Evolutionary conservation across 305 asterid genomes (phyloP).

Genomic region (Vinca major): DNA sequence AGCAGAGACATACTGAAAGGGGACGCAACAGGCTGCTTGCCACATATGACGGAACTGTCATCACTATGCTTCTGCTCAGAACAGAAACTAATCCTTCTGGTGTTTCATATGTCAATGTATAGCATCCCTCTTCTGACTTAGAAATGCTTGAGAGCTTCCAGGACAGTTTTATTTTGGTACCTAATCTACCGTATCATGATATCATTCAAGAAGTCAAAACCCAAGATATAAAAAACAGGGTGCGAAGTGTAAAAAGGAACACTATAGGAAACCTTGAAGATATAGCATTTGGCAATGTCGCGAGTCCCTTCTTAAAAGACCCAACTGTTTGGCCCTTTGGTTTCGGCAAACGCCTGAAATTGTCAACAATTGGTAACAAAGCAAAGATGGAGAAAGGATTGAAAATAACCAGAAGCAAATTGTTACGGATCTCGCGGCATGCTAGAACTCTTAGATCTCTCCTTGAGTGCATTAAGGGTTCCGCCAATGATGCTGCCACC

Average conservation of each 20-base stretch:
- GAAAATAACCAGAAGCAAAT: slow-evolving; percentile 18
- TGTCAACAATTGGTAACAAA: slow-evolving; percentile 7
- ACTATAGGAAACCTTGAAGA: slow-evolving; percentile 43
- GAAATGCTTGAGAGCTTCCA: slow-evolving; percentile 70
- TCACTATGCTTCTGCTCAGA: slow-evolving; percentile 61
- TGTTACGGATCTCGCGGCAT: slow-evolving; percentile 78
- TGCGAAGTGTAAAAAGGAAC: neutral
- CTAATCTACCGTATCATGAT: slow-evolving; percentile 44
- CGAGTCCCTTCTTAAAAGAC: slow-evolving; percentile 77
- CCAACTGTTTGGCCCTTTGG: slow-evolving; percentile 98
- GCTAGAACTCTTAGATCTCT: slow-evolving; percentile 44
- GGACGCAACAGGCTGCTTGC: slow-evolving; percentile 71
- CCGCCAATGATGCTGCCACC: slow-evolving; percentile 96
- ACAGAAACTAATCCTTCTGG: slow-evolving; percentile 63
- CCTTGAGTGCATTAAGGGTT: slow-evolving; percentile 65
- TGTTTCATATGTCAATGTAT: slow-evolving; percentile 66
- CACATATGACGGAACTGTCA: slow-evolving; percentile 81
- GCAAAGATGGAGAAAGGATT: slow-evolving; percentile 13
- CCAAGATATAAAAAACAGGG: slow-evolving; percentile 10
- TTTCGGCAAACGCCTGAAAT: slow-evolving; percentile 76
- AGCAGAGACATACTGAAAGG: slow-evolving; percentile 64
- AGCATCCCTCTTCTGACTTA: slow-evolving; percentile 49
- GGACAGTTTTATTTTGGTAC: slow-evolving; percentile 69
- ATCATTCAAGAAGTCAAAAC: slow-evolving; percentile 18
- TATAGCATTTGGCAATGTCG: slow-evolving; percentile 74